Evolutionary conservation across 2,329 filamentous ascomycete species (phyloP).

Genomic region (Chaetomium globosum): DNA sequence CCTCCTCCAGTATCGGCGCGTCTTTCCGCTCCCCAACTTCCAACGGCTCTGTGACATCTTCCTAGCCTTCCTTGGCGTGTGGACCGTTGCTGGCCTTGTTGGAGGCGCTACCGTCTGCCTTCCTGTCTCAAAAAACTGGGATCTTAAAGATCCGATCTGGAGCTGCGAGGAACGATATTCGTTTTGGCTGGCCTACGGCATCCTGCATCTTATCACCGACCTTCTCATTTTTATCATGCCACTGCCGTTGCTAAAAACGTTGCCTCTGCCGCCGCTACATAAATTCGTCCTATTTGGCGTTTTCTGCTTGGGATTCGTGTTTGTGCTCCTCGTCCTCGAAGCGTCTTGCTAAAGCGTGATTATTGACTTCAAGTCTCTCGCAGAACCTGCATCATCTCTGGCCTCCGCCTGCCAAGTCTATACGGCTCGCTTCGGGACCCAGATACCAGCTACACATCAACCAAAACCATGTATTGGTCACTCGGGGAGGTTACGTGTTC

Average conservation of each 20-base stretch:
- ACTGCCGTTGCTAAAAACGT: constrained; percentile 40
- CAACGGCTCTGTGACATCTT: constrained; percentile 38
- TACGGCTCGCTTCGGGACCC: not conserved
- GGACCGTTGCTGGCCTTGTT: constrained; percentile 43
- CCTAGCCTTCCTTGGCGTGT: constrained; percentile 41
- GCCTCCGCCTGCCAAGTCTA: constrained; percentile 11
- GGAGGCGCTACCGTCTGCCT: constrained; percentile 40
- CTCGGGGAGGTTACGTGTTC: constrained; percentile 19
- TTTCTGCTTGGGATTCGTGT: constrained; percentile 44
- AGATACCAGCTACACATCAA: constrained; percentile 12
- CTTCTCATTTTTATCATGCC: constrained; percentile 43
- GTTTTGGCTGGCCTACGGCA: constrained; percentile 18
- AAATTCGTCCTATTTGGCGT: constrained; percentile 41
- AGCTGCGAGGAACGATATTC: constrained; percentile 1
- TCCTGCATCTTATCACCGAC: constrained; percentile 41
- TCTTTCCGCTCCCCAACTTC: constrained; percentile 41
- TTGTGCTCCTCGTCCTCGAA: constrained; percentile 13
- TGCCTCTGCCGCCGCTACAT: constrained; percentile 41
- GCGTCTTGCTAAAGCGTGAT: not conserved
- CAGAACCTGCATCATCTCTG: constrained; percentile 26
- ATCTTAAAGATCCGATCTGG: constrained; percentile 9
- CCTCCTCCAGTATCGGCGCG: constrained; percentile 44
- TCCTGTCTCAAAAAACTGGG: constrained; percentile 31
- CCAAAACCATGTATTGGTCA: constrained; percentile 7
- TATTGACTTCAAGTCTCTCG: constrained; percentile 9